These are phyloP conservation scores for Phytophthora sp. DNA, from an alignment of 352 stramenopile species.

Conservation along the genomic window DNA sequence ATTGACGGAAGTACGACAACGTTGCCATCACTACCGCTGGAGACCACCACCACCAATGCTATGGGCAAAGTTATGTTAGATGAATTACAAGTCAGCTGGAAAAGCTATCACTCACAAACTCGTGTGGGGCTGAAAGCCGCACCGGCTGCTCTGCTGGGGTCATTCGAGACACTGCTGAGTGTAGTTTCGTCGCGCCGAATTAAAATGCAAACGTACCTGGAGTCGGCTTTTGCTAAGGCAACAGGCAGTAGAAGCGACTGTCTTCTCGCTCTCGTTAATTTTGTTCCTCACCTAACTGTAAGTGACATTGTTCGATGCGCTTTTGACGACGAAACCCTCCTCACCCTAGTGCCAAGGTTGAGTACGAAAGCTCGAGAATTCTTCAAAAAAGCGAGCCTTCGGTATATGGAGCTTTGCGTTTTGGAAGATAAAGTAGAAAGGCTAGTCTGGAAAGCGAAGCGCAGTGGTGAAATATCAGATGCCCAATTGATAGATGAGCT, in stretches of 20 bases:
- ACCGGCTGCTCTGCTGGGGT: background rate
- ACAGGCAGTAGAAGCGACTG: constrained; percentile 10
- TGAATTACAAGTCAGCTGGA: constrained; percentile 53
- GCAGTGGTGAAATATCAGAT: constrained; percentile 9
- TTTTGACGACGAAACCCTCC: constrained; percentile 40
- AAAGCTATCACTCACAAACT: constrained; percentile 32
- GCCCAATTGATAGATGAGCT: constrained; percentile 65
- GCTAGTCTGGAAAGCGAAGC: constrained; percentile 25
- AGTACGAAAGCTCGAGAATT: constrained; percentile 1
- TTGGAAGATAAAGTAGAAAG: constrained; percentile 75
- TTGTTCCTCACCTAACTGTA: constrained; percentile 29
- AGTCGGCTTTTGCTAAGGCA: background rate
- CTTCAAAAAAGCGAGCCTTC: constrained; percentile 31
- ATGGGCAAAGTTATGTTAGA: constrained; percentile 45
- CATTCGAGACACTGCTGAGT: constrained; percentile 16
- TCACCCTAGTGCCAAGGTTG: constrained; percentile 35
- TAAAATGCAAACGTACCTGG: constrained; percentile 27
- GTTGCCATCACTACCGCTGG: constrained; percentile 28
- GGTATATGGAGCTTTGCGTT: constrained; percentile 71
- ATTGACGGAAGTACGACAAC: background rate
- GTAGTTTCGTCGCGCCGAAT: constrained; percentile 21
- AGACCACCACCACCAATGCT: constrained; percentile 14
- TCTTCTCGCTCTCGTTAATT: constrained; percentile 33
- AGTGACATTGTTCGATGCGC: constrained; percentile 45
- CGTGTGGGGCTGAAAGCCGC: constrained; percentile 5